Evolutionary conservation across 257 asterid species (phyloP), one percentile per base, ranked within the genome.

Genomic region (Nicotiana noctiflora): DNA sequence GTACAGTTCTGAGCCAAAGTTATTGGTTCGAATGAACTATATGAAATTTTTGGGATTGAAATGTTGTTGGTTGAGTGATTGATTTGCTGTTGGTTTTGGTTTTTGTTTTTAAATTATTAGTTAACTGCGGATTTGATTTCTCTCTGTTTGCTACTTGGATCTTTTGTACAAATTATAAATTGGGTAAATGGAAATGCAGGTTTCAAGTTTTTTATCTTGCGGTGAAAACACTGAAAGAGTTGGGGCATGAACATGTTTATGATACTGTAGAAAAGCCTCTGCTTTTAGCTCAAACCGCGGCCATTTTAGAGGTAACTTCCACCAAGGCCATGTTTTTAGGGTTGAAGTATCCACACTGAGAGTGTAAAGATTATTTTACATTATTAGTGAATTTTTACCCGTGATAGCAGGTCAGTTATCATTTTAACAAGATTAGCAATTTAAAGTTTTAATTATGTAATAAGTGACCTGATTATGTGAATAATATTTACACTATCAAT

Each of bases 201-300:
- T 51, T 88, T 56, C 98, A 91, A 84, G 99, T 96, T 25, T 82
- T 96, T 23, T 96, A 90, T 88, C 87, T 89, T 77, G 82, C 95
- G 46, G 83, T 92, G 88, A 88, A 83, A 59, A 83, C 98, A 8
- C 88, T 92, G 77, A 77, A 7, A 15, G 83, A 90, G 15, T 91
- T 96, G 44, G 96, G 97, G 78, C 89, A 87, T 86, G 76, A 86
- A 79, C 88, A 91, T 87, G 97, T 96, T 65, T 96, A 92, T 88
- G 88, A 90, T 67, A 92, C 97, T 77, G 90, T 92, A 53, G 92
- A 91, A 70, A 92, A 87, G 82, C 99, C 98, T 79, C 88, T 96
- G 49, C 85, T 91, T 81, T 88, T 88, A 81, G 96, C 98, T 25
- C 98, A 95, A 81, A 86, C 97, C 55, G 96, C 97, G 65, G 97